Conservation (phyloP, 2,329 filamentous ascomycete species). For the Colletotrichum sp. region DNA sequence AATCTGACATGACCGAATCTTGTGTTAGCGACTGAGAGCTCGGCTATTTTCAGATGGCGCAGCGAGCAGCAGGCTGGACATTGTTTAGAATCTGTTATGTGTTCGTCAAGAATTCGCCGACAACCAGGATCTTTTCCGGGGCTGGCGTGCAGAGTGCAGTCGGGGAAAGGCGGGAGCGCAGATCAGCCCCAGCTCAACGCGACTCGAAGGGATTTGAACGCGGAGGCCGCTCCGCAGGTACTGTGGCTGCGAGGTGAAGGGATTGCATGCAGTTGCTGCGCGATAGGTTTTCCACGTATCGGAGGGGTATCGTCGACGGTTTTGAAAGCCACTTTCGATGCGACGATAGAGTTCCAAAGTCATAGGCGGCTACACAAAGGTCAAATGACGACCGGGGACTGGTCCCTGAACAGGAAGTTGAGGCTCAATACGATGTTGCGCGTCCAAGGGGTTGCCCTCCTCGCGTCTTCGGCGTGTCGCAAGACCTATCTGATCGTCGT, state of each 20-base stretch:
- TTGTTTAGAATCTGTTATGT: not conserved
- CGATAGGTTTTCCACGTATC: not conserved
- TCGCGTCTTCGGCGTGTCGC: not conserved
- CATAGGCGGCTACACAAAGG: not conserved
- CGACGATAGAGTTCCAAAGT: not conserved
- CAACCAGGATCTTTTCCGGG: not conserved
- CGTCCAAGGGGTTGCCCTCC: not conserved
- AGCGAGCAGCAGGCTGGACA: not conserved
- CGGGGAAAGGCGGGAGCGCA: constrained; percentile 4
- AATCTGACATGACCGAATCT: not conserved
- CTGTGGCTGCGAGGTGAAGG: not conserved
- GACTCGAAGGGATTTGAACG: not conserved
- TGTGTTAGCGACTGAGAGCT: not conserved
- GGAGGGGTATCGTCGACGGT: not conserved
- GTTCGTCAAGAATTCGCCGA: not conserved
- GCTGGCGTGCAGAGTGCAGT: not conserved
- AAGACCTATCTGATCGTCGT: not conserved
- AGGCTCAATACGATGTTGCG: not conserved
- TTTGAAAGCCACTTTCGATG: not conserved
- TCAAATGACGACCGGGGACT: not conserved
- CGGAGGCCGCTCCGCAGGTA: not conserved
- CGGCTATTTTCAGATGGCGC: not conserved
- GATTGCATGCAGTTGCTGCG: not conserved
- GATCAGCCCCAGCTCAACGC: not conserved
- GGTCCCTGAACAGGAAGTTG: not conserved